Evolutionary conservation across 2,329 filamentous ascomycete genomes (phyloP).

Genomic region (Pyricularia pennisetigena): DNA sequence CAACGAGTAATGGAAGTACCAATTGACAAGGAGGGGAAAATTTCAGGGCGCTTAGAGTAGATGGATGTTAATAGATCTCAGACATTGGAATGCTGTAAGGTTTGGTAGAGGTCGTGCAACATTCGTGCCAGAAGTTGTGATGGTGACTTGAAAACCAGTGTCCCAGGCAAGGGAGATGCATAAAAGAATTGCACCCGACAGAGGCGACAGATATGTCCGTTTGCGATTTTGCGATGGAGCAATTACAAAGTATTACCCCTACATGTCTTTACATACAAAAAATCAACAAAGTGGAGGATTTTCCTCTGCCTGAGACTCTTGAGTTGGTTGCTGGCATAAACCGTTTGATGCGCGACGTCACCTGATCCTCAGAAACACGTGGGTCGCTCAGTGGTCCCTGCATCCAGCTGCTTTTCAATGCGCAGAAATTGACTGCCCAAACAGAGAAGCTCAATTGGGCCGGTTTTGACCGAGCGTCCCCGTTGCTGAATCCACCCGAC

Average conservation of each 20-base stretch:
- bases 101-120: background rate
- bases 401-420: background rate
- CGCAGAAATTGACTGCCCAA: background rate
- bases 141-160: background rate
- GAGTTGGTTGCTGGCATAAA: background rate
- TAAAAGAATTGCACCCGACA: background rate
- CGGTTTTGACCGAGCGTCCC: conserved; percentile 1
- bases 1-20: background rate
- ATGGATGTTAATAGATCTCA: background rate
- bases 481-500: background rate
- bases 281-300: background rate
- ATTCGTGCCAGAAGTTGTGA: background rate
- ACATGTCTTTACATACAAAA: no score
- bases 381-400: background rate
- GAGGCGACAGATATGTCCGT: no score
- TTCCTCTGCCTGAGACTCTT: background rate
- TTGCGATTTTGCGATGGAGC: background rate
- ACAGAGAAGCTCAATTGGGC: background rate
- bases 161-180: background rate
- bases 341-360: background rate
- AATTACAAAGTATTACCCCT: background rate
- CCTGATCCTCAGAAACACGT: background rate
- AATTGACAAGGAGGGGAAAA: background rate
- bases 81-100: background rate
- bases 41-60: background rate